A percentile compares a stretch with the other conserved stretches of the same genome.
phyloP scores from a whole-genome alignment of 106 monocot genomes.

The Narthecium ossifragum region DNA sequence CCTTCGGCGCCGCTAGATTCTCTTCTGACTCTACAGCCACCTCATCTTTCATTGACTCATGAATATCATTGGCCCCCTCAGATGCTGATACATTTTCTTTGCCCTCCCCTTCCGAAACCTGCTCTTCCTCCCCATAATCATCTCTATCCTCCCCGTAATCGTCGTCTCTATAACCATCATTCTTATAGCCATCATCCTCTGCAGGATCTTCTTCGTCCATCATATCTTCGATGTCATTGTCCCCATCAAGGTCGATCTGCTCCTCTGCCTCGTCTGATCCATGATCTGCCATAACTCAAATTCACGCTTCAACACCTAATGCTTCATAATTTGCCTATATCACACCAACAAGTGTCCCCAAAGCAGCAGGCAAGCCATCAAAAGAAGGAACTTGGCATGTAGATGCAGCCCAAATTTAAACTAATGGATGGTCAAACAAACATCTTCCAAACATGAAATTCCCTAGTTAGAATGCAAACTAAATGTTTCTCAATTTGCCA shows the following conservation, averaged over 20 bases:
- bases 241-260: constrained; percentile 87
- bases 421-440: too few species aligned
- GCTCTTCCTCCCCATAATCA: constrained; percentile 7
- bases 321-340: too few species aligned
- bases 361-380: too few species aligned
- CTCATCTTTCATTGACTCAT: constrained; percentile 12
- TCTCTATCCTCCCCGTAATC: constrained; percentile 17
- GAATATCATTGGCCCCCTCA: constrained; percentile 22
- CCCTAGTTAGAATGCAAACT: too few species aligned
- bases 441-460: too few species aligned
- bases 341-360: too few species aligned
- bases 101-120: constrained; percentile 25
- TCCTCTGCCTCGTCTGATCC: constrained; percentile 62
- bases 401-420: too few species aligned
- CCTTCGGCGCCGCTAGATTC: constrained; percentile 10
- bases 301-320: not conserved
- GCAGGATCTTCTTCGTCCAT: constrained; percentile 80
- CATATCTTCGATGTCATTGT: constrained; percentile 89
- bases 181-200: constrained; percentile 33
- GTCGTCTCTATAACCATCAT: too few species aligned
- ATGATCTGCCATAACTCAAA: constrained; percentile 52
- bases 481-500: too few species aligned
- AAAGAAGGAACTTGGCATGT: too few species aligned
- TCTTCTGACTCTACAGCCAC: constrained; percentile 20
- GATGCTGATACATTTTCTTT: constrained; percentile 22